Evolutionary conservation across 106 monocot genomes (phyloP), one percentile per base, ranked within the genome.

Genomic region (Agapanthus africanus): DNA sequence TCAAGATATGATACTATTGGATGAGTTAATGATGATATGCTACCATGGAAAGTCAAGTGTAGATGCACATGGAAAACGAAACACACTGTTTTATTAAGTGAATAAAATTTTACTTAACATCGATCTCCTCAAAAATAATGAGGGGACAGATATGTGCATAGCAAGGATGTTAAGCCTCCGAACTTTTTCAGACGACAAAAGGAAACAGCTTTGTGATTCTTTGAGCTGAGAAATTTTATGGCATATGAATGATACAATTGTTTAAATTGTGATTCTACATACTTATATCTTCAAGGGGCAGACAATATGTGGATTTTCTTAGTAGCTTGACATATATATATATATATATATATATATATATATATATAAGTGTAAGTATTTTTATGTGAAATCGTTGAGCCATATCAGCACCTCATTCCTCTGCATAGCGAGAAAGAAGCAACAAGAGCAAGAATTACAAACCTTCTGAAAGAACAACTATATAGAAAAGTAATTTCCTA

Each of bases 401-500:
- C 56, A 57, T 57, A 57, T 57, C 56, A 57, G 56, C 31, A 57
- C 56, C 30, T 57, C 56, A 14, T 57, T 57, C 30, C 56, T 57
- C 56, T 57, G 56, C 56, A 57, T 13, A 57, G 27, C 56, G 10
- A 31, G 11, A 7, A 57, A 30, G 30, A 57, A 57, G 30, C 27
- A 31, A 57, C 14, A 30, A 13, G 11, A 31, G 13, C 14, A 31
- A 30, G 31, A 57, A 57, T 30, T 30, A 57, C 13, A 30, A 57
- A 57, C 0, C 1, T 11, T 11, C 11, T 31, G 3, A 31, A 30
- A 57, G 56, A 57, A 28, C 30, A 28, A 11, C 1, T 25, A 57
- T 6, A 11, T 57, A 57, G 14, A 57, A 25, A 52, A 52, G 4
- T 7, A 52, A 25, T 11, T 8, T 8, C 11, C 22, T 6, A 26